These are phyloP conservation scores for Ramaria rubella DNA, from an alignment of 768 basidiomycete genomes.

Conservation along the genomic window DNA sequence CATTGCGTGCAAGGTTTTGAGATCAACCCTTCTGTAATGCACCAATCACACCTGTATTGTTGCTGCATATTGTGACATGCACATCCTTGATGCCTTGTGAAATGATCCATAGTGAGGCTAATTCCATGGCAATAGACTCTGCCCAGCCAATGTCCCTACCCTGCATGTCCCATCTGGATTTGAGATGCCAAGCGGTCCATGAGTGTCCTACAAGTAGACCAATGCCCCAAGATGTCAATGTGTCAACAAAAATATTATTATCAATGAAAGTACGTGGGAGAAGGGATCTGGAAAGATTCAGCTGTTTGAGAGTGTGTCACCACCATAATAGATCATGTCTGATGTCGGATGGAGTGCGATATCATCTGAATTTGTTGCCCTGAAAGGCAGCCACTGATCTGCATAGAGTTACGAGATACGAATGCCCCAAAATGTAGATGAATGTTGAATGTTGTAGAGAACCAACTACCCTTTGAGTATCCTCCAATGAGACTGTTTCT, in stretches of 20 bases:
- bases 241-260: not conserved
- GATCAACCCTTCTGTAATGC: too few relatives aligned
- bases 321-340: not conserved
- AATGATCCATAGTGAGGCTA: too few relatives aligned
- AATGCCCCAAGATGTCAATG: not conserved
- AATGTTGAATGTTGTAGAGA: too few relatives aligned
- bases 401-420: too few relatives aligned
- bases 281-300: not conserved
- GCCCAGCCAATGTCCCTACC: not conserved
- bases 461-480: too few relatives aligned
- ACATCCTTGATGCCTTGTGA: too few relatives aligned
- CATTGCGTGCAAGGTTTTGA: too few relatives aligned
- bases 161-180: not conserved
- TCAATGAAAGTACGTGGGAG: not conserved
- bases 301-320: not conserved
- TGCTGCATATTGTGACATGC: too few relatives aligned
- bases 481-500: too few relatives aligned
- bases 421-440: too few relatives aligned
- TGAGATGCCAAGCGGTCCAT: not conserved
- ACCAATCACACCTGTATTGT: too few relatives aligned
- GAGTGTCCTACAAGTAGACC: not conserved
- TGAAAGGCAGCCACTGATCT: not conserved
- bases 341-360: not conserved
- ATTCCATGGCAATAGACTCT: not conserved
- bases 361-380: not conserved